phyloP scores from a whole-genome alignment of 2,329 filamentous ascomycete species.

The Pseudogymnoascus sp. region DNA sequence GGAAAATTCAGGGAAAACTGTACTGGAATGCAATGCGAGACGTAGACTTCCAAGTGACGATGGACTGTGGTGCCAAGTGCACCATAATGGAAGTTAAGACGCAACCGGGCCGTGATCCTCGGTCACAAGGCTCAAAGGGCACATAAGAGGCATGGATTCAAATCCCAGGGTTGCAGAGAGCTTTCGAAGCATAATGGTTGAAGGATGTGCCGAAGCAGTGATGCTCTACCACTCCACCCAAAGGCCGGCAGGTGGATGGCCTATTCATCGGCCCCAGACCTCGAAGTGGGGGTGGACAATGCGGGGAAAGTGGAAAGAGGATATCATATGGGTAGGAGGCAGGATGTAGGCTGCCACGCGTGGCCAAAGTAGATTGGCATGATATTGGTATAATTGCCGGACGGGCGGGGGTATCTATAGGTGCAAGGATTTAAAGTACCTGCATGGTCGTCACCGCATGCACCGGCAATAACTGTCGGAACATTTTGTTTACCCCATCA shows the following conservation, averaged over 20 bases:
- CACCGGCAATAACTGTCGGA: background rate
- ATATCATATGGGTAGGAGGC: background rate
- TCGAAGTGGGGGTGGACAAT: background rate
- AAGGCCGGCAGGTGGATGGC: background rate
- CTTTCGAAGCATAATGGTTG: background rate
- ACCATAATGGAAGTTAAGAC: background rate
- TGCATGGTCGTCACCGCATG: background rate
- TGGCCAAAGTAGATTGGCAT: background rate
- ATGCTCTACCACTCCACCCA: background rate
- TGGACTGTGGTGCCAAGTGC: background rate
- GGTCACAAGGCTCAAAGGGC: background rate
- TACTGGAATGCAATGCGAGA: background rate
- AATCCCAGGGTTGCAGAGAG: background rate
- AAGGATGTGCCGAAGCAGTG: background rate
- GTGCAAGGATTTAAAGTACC: conserved; percentile 1
- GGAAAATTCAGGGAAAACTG: background rate
- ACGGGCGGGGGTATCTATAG: background rate
- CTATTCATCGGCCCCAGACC: background rate
- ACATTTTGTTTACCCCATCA: conserved; percentile 3
- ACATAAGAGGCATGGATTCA: background rate
- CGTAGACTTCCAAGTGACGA: background rate
- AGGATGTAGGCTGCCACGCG: background rate
- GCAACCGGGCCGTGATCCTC: conserved; percentile 1
- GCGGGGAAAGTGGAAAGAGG: background rate
- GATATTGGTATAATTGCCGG: background rate